Evolutionary conservation across 345 rosid genomes (phyloP).

Genomic region (Garcia nutans): DNA sequence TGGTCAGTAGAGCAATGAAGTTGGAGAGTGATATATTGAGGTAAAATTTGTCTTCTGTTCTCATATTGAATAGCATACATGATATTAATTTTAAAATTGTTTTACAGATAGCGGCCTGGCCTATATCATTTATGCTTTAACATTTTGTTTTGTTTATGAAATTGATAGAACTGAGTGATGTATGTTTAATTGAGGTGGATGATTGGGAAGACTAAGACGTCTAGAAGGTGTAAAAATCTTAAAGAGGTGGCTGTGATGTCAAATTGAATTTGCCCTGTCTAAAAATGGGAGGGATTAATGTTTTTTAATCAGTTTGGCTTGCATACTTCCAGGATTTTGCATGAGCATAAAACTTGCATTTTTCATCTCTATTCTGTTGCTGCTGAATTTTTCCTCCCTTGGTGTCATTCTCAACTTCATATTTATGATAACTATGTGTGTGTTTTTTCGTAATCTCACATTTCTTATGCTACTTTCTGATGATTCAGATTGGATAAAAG

Average conservation of each 20-base stretch:
- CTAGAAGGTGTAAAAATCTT: not conserved
- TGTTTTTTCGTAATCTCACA: not conserved
- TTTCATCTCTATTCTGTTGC: not conserved
- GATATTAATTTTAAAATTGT: not conserved
- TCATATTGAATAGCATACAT: not conserved
- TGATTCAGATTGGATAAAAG: conserved; percentile 70
- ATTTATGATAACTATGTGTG: not conserved
- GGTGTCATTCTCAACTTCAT: not conserved
- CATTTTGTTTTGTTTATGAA: not conserved
- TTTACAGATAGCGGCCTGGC: not conserved
- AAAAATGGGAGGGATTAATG: not conserved
- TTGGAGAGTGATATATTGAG: conserved; percentile 61
- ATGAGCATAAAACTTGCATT: conserved; percentile 5
- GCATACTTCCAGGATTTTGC: conserved; percentile 7
- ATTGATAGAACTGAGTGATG: not conserved
- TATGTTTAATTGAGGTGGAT: not conserved
- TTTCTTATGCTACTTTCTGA: conserved; percentile 6
- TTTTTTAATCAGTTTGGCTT: not conserved
- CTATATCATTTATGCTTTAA: not conserved
- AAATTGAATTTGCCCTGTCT: not conserved
- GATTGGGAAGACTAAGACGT: not conserved
- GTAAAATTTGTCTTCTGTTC: conserved; percentile 30
- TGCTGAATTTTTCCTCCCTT: not conserved
- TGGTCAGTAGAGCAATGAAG: conserved; percentile 48
- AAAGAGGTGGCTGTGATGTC: not conserved